These are phyloP conservation scores for Bathelium albidoporum DNA, from an alignment of 495 filamentous ascomycete genomes.

Conservation along the genomic window DNA sequence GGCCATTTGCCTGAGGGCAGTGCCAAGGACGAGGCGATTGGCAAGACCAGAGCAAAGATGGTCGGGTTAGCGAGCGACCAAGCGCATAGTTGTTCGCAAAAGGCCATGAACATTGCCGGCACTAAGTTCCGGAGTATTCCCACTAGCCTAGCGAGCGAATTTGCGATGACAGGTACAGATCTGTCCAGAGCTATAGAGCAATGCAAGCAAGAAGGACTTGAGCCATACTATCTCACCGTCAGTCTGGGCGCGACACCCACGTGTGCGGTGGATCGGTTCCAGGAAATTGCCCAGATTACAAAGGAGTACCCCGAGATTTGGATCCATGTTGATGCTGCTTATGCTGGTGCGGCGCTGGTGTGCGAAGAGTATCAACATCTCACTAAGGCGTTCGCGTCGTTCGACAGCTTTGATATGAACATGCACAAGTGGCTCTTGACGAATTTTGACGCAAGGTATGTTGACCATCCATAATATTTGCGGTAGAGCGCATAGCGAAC, in stretches of 20 bases:
- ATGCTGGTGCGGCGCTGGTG: slow-evolving; percentile 77
- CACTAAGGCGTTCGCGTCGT: slow-evolving; percentile 47
- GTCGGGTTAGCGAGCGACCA: slow-evolving; percentile 74
- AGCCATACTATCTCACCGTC: slow-evolving; percentile 79
- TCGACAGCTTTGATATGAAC: slow-evolving; percentile 89
- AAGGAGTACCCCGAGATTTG: slow-evolving; percentile 59
- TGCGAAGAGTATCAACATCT: slow-evolving; percentile 71
- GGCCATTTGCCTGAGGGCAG: slow-evolving; percentile 4
- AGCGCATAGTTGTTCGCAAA: slow-evolving; percentile 74
- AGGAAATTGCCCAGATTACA: slow-evolving; percentile 54
- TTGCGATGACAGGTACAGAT: slow-evolving; percentile 57
- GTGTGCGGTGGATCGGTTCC: slow-evolving; percentile 76
- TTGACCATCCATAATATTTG: slow-evolving; percentile 1
- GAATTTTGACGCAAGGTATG: slow-evolving; percentile 76
- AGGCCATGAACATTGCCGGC: slow-evolving; percentile 78
- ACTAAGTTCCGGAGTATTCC: slow-evolving; percentile 62
- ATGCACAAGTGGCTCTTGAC: slow-evolving; percentile 97
- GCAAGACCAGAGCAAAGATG: slow-evolving; percentile 52
- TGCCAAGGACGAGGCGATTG: slow-evolving; percentile 26
- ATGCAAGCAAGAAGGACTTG: slow-evolving; percentile 52
- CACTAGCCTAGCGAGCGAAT: slow-evolving; percentile 49
- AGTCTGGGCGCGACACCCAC: slow-evolving; percentile 82
- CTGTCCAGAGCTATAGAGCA: slow-evolving; percentile 52
- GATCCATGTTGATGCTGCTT: slow-evolving; percentile 96
- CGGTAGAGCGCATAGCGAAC: neutral